phyloP scores from a whole-genome alignment of 169 alveolate genomes.

The Plasmodium relictum region DNA sequence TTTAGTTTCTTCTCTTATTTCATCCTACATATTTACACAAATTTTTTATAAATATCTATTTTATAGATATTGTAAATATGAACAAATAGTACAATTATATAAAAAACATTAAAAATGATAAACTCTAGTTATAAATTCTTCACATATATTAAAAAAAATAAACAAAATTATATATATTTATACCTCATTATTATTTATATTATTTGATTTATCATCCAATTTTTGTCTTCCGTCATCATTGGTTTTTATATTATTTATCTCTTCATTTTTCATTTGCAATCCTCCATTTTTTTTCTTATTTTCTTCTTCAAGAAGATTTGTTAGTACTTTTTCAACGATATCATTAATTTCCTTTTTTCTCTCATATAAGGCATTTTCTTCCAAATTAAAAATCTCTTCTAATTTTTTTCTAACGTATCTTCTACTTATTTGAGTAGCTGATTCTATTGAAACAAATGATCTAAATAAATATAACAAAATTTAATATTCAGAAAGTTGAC shows the following conservation, averaged over 20 bases:
- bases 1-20: slow-evolving; percentile 19
- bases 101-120: background rate
- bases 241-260: slow-evolving; percentile 15
- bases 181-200: slow-evolving; percentile 19
- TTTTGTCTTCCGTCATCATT: slow-evolving; percentile 26
- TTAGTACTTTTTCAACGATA: slow-evolving; percentile 49
- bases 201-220: background rate
- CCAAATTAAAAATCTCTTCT: slow-evolving; percentile 73
- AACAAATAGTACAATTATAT: too few relatives aligned
- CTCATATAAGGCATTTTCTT: slow-evolving; percentile 57
- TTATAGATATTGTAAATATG: too few relatives aligned
- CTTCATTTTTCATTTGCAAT: slow-evolving; percentile 3
- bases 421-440: slow-evolving; percentile 72
- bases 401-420: slow-evolving; percentile 67
- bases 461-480: slow-evolving; percentile 3
- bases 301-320: slow-evolving; percentile 66
- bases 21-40: background rate
- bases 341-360: slow-evolving; percentile 77
- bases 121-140: slow-evolving; percentile 6
- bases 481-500: background rate
- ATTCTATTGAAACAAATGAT: slow-evolving; percentile 69
- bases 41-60: background rate
- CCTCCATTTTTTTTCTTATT: slow-evolving; percentile 32
- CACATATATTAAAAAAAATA: background rate
- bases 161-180: background rate